Evolutionary conservation across 2,329 filamentous ascomycete species (phyloP).

Genomic region (Aspergillus sojae): DNA sequence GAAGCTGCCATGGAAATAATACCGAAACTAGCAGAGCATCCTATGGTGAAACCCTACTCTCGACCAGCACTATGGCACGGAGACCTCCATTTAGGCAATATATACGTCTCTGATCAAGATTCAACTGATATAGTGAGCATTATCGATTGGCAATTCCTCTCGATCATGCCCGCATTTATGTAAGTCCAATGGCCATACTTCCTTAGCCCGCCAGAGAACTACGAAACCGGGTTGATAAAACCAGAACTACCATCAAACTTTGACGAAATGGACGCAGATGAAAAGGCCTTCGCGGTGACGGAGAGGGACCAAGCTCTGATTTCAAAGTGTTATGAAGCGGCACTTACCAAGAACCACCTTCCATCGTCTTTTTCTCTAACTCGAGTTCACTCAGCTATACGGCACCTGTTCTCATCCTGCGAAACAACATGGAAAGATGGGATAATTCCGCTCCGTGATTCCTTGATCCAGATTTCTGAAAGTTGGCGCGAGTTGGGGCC

Average conservation of each 20-base stretch:
- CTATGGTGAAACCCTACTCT: slow-evolving; percentile 6
- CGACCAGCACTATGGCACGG: slow-evolving; percentile 22
- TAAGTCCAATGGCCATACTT: slow-evolving; percentile 21
- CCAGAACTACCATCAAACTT: slow-evolving; percentile 23
- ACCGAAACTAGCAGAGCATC: slow-evolving; percentile 3
- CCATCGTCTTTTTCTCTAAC: slow-evolving; percentile 18
- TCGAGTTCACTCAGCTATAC: slow-evolving; percentile 8
- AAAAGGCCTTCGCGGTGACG: slow-evolving; percentile 20
- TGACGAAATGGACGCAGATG: slow-evolving; percentile 21
- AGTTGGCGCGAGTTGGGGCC: slow-evolving; percentile 11
- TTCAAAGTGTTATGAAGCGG: slow-evolving; percentile 25
- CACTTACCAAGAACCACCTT: slow-evolving; percentile 19
- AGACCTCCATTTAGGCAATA: slow-evolving; percentile 27
- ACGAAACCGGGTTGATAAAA: slow-evolving; percentile 20
- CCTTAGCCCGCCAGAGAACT: slow-evolving; percentile 20
- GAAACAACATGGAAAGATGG: slow-evolving; percentile 17
- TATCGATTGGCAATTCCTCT: slow-evolving; percentile 26
- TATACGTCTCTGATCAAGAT: slow-evolving; percentile 23
- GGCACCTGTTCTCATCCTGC: slow-evolving; percentile 10
- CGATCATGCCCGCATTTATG: slow-evolving; percentile 23
- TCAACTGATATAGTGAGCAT: slow-evolving; percentile 19
- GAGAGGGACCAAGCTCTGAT: slow-evolving; percentile 21
- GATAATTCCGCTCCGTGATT: slow-evolving; percentile 21
- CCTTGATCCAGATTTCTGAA: slow-evolving; percentile 9
- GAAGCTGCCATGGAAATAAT: slow-evolving; percentile 11